phyloP scores from a whole-genome alignment of 1,284 basidiomycete species.

The Rhodotorula sp. region DNA sequence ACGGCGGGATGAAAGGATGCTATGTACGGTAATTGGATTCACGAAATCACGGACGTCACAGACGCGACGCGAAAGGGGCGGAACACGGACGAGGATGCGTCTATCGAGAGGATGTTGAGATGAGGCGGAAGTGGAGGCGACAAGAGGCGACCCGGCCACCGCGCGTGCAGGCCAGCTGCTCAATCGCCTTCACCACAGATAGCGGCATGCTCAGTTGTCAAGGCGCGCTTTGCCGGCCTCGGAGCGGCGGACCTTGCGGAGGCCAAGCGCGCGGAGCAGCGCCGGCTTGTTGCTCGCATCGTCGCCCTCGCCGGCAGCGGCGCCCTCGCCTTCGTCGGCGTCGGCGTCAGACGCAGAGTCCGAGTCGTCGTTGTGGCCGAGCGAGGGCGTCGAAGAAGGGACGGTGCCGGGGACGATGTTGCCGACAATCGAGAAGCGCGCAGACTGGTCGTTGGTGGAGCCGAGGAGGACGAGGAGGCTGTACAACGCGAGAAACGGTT shows the following conservation, averaged over 20 bases:
- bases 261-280: neutral
- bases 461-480: constrained; percentile 31
- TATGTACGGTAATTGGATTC: too few species aligned
- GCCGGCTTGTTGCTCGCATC: neutral
- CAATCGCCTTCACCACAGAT: neutral
- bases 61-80: too few species aligned
- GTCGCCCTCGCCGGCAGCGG: neutral
- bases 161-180: too few species aligned
- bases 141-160: too few species aligned
- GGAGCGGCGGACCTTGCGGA: neutral
- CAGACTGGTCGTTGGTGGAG: constrained; percentile 16
- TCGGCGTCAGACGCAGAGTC: neutral
- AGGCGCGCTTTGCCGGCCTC: constrained; percentile 5
- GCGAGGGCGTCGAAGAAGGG: neutral
- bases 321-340: neutral
- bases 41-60: too few species aligned
- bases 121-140: too few species aligned
- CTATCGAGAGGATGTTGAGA: too few species aligned
- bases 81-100: too few species aligned
- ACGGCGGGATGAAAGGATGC: too few species aligned
- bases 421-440: constrained; percentile 3
- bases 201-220: neutral
- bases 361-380: neutral
- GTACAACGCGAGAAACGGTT: neutral
- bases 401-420: constrained; percentile 6